These are phyloP conservation scores for Leucaena leucocephala DNA, from an alignment of 306 rosid species.

Conservation along the genomic window DNA sequence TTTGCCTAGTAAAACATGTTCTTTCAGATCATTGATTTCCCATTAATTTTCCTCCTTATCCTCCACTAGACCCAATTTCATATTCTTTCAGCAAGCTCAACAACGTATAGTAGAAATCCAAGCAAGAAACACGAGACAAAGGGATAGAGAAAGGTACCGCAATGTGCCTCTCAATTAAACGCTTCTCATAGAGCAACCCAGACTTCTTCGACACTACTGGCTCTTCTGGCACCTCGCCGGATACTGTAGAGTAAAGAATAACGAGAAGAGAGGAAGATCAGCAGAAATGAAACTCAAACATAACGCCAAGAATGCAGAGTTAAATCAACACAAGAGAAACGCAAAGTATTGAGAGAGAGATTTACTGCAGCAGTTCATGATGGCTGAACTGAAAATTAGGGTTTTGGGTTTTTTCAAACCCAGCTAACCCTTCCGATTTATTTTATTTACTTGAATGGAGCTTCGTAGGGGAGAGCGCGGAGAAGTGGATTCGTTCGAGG, in stretches of 20 bases:
- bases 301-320: background rate
- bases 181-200: constrained; percentile 87
- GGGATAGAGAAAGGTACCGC: constrained; percentile 45
- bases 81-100: constrained; percentile 24
- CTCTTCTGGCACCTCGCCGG: constrained; percentile 99
- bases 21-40: background rate
- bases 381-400: constrained; percentile 36
- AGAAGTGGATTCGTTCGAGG: background rate
- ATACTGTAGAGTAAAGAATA: constrained; percentile 52
- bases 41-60: background rate
- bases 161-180: constrained; percentile 85
- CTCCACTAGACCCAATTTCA: constrained; percentile 6
- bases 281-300: constrained; percentile 1
- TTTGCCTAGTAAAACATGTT: background rate
- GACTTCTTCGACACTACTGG: constrained; percentile 87
- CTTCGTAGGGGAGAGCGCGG: background rate
- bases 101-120: background rate
- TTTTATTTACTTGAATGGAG: background rate
- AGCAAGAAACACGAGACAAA: constrained; percentile 31
- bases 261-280: constrained; percentile 42
- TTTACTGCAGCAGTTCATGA: constrained; percentile 75
- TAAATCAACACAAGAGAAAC: constrained; percentile 5
- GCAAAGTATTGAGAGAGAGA: background rate
- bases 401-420: constrained; percentile 27
- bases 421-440: background rate